A percentile compares a stretch with the other conserved stretches of the same genome.
Conservation (phyloP, 75 land plant species). For the Pinus albicaulis region DNA sequence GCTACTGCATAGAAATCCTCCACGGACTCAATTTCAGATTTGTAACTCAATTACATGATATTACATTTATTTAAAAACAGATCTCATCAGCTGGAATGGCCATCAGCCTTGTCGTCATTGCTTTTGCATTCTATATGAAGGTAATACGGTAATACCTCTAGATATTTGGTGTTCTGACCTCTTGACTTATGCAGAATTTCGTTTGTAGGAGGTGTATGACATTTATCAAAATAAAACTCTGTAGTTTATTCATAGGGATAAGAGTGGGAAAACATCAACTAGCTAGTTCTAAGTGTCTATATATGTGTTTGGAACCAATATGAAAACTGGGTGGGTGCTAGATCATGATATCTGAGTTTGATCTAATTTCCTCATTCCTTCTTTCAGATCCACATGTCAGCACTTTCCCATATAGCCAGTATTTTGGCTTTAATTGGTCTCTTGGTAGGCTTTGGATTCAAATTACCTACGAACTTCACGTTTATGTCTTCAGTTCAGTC, state of each 20-base stretch:
- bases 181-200: not conserved
- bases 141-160: slow-evolving; percentile 23
- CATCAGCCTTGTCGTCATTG: slow-evolving; percentile 65
- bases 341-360: not conserved
- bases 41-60: not conserved
- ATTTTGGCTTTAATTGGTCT: not conserved
- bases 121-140: slow-evolving; percentile 72
- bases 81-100: slow-evolving; percentile 72
- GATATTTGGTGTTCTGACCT: not conserved
- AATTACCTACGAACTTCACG: not conserved
- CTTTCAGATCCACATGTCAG: not conserved
- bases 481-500: not conserved
- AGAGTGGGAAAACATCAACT: not conserved
- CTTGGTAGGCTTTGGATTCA: not conserved
- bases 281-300: not conserved
- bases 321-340: no score
- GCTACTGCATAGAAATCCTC: not conserved
- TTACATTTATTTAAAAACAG: slow-evolving; percentile 26
- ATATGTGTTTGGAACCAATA: not conserved
- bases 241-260: no score
- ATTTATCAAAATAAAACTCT: no score
- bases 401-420: not conserved
- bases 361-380: not conserved
- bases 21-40: not conserved
- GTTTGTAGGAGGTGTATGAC: not conserved